These are phyloP conservation scores for Saccharomycopsis crataegensis DNA, from an alignment of 1,139 yeast genomes.

Conservation along the genomic window DNA sequence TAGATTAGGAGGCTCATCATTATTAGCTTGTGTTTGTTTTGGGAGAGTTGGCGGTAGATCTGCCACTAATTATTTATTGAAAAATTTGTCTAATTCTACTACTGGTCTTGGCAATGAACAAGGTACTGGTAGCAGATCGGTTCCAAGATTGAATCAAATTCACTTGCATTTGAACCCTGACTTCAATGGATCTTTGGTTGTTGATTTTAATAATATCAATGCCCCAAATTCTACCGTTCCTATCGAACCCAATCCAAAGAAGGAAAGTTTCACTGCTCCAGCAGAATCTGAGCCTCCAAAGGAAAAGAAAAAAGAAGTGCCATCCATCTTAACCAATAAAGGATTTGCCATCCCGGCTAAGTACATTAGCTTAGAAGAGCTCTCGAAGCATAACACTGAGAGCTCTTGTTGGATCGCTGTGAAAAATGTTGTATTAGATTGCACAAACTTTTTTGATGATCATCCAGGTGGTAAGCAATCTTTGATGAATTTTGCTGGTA, in stretches of 20 bases:
- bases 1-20: constrained; percentile 69
- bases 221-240: neutral
- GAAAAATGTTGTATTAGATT: constrained; percentile 49
- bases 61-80: constrained; percentile 25
- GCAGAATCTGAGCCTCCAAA: neutral
- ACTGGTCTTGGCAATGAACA: constrained; percentile 28
- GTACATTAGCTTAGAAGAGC: constrained; percentile 37
- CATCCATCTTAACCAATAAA: constrained; percentile 11
- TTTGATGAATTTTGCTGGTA: constrained; percentile 50
- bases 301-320: neutral
- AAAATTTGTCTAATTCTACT: constrained; percentile 23
- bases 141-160: constrained; percentile 36
- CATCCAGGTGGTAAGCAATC: constrained; percentile 58
- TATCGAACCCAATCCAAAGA: neutral
- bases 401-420: constrained; percentile 54
- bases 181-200: constrained; percentile 11
- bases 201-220: constrained; percentile 12
- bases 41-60: constrained; percentile 58
- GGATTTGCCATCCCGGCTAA: constrained; percentile 19
- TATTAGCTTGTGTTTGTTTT: constrained; percentile 75
- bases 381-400: constrained; percentile 40
- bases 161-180: constrained; percentile 37
- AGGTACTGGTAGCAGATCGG: constrained; percentile 22
- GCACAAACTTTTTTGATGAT: constrained; percentile 40
- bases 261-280: neutral